Evolutionary conservation across 1,139 yeast species (phyloP), one percentile per base, ranked within the genome.

Genomic region (Candida glucosophila): DNA sequence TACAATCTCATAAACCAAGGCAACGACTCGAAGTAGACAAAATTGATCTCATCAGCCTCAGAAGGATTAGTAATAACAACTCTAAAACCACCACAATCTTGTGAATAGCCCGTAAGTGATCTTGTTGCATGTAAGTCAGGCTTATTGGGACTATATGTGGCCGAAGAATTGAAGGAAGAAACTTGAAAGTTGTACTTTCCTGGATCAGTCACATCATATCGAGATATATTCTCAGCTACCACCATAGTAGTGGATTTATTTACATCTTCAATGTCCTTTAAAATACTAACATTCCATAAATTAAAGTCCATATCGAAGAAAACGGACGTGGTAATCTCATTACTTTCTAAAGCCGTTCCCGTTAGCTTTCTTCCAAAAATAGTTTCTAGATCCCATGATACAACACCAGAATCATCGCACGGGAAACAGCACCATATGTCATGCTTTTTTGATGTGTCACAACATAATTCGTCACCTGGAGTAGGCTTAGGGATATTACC

Each of bases 1-100:
- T 82, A 90, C 3, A 85, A 55, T 38, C 92, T 72, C 74, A 88
- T 78, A 48, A 73, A 90, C 98, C 98, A 90, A 0, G 99, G 99
- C 18, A 86, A 60, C 0, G 86, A 67, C 49, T 90, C 96, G 41
- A 77, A 78, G 41, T 82, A 82, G 2, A 74, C 57, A 27, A 86
- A 60, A 4, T 54, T 52, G 1, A 75, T 67, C 0, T 67, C 50
- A 10, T 52, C 44, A 5, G 58, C 45, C 3, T 42, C 37, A 0
- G 72, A 55, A 1, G 88, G 83, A 44, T 90, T 92, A 12, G 63
- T 58, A 41, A 88, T 70, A 6, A 76, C 80, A 0, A 81, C 72
- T 47, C 96, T 75, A 37, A 90, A 63, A 0, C 96, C 96, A 30
- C 97, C 97, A 33, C 72, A 68, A 43, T 85, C 96, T 47, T 80